Conservation (phyloP, 805 yeast genomes). For the Brettanomyces naardenensis region DNA sequence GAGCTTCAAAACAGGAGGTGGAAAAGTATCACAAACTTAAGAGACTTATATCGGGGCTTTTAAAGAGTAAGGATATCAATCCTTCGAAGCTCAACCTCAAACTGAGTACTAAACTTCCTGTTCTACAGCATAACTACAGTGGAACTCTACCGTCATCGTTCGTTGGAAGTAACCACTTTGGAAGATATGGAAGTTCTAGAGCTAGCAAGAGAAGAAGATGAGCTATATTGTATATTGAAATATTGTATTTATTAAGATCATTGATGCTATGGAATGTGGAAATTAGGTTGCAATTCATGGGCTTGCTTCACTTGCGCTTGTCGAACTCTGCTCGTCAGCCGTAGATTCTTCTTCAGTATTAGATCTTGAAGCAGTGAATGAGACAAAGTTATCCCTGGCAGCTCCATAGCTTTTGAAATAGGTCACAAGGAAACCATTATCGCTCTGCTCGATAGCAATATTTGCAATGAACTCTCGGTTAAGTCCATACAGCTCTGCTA, state of each 20-base stretch:
- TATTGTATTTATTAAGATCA: background rate
- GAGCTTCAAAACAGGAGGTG: slow-evolving; percentile 37
- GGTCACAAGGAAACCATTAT: slow-evolving; percentile 6
- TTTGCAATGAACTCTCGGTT: slow-evolving; percentile 9
- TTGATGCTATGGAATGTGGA: background rate
- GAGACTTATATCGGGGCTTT: slow-evolving; percentile 36
- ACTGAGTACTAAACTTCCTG: slow-evolving; percentile 45
- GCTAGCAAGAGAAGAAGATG: slow-evolving; percentile 15
- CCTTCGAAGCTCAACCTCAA: slow-evolving; percentile 29
- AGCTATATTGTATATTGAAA: background rate
- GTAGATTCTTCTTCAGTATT: no score
- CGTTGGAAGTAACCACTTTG: slow-evolving; percentile 5
- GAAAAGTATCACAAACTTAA: slow-evolving; percentile 34
- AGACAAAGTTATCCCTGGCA: slow-evolving; percentile 6
- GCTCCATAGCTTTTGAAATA: slow-evolving; percentile 5
- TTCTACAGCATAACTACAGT: slow-evolving; percentile 60
- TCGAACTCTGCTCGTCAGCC: no score
- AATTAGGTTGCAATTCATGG: background rate
- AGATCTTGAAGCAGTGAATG: background rate
- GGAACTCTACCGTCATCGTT: slow-evolving; percentile 70
- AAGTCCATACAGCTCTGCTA: slow-evolving; percentile 8
- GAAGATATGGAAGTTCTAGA: slow-evolving; percentile 1
- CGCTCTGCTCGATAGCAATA: slow-evolving; percentile 8
- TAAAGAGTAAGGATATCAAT: slow-evolving; percentile 19
- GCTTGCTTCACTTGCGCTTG: no score